Evolutionary conservation across 495 filamentous ascomycete genomes (phyloP).

Genomic region (Penicillium roqueforti): DNA sequence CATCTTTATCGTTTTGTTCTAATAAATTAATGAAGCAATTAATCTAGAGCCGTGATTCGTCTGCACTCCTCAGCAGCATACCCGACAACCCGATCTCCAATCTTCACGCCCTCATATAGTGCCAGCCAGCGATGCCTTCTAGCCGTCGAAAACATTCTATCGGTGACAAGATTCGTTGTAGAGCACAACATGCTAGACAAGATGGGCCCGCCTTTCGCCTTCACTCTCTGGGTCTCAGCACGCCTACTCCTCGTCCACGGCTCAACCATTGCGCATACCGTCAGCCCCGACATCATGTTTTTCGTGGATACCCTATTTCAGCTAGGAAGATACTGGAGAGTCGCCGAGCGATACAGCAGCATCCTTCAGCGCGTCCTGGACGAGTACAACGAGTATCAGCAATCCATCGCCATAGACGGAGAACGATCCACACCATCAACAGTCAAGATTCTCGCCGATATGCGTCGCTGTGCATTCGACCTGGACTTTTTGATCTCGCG

Average conservation of each 20-base stretch:
- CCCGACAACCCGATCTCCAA: slow-evolving; percentile 76
- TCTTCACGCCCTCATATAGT: slow-evolving; percentile 80
- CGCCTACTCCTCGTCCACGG: slow-evolving; percentile 81
- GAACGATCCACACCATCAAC: slow-evolving; percentile 74
- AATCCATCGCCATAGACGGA: slow-evolving; percentile 49
- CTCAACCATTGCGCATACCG: slow-evolving; percentile 76
- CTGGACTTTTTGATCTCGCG: slow-evolving; percentile 82
- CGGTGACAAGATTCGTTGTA: slow-evolving; percentile 68
- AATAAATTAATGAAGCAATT: slow-evolving; percentile 18
- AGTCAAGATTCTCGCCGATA: slow-evolving; percentile 82
- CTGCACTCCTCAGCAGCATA: slow-evolving; percentile 92
- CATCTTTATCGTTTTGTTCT: not conserved
- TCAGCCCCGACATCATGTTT: slow-evolving; percentile 70
- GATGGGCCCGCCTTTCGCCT: slow-evolving; percentile 83
- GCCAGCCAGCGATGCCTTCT: slow-evolving; percentile 75
- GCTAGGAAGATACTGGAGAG: slow-evolving; percentile 79
- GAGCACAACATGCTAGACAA: slow-evolving; percentile 68
- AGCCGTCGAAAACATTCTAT: slow-evolving; percentile 79
- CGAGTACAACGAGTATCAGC: slow-evolving; percentile 74
- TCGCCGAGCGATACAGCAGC: slow-evolving; percentile 75
- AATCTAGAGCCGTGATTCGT: slow-evolving; percentile 70
- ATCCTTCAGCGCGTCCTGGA: slow-evolving; percentile 78
- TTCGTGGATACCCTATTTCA: slow-evolving; percentile 76
- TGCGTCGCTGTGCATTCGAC: slow-evolving; percentile 79
- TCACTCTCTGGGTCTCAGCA: slow-evolving; percentile 89